Evolutionary conservation across 352 stramenopile genomes (phyloP).

Genomic region (Phytophthora pinifolia): DNA sequence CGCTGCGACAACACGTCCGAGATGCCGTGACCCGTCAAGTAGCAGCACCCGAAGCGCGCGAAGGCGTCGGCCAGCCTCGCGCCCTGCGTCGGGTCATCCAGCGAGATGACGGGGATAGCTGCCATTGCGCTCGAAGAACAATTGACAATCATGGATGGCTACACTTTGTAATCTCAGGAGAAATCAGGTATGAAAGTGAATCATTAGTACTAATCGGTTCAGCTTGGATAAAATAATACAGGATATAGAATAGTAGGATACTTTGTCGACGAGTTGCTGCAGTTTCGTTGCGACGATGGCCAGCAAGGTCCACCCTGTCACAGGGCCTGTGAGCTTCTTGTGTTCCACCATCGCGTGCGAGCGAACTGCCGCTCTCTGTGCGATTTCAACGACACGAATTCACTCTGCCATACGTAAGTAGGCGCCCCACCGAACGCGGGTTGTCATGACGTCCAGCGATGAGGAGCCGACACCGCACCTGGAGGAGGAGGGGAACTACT

Average conservation of each 20-base stretch:
- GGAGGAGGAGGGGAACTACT: conserved; percentile 22
- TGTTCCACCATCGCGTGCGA: conserved; percentile 20
- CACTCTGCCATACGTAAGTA: conserved; percentile 14
- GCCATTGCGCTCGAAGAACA: too few species aligned
- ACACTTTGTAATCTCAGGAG: too few species aligned
- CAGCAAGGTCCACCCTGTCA: conserved; percentile 4
- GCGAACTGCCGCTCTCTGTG: background rate
- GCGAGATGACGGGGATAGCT: conserved; percentile 51
- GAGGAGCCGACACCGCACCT: conserved; percentile 15
- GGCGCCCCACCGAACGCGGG: conserved; percentile 11
- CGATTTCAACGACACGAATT: conserved; percentile 13
- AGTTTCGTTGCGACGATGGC: conserved; percentile 14
- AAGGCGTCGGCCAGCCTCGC: conserved; percentile 58
- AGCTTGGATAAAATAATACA: too few species aligned
- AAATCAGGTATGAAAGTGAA: too few species aligned
- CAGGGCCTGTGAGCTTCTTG: too few species aligned
- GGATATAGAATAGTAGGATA: too few species aligned
- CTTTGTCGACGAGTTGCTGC: background rate
- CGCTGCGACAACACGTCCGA: conserved; percentile 42
- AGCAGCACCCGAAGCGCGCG: conserved; percentile 73
- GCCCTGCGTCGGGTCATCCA: conserved; percentile 48
- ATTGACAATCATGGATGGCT: too few species aligned
- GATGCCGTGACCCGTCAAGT: conserved; percentile 67
- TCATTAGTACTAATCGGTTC: too few species aligned
- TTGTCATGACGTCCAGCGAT: conserved; percentile 16